These are phyloP conservation scores for Pythium angustatum DNA, from an alignment of 352 stramenopile genomes.

Conservation along the genomic window DNA sequence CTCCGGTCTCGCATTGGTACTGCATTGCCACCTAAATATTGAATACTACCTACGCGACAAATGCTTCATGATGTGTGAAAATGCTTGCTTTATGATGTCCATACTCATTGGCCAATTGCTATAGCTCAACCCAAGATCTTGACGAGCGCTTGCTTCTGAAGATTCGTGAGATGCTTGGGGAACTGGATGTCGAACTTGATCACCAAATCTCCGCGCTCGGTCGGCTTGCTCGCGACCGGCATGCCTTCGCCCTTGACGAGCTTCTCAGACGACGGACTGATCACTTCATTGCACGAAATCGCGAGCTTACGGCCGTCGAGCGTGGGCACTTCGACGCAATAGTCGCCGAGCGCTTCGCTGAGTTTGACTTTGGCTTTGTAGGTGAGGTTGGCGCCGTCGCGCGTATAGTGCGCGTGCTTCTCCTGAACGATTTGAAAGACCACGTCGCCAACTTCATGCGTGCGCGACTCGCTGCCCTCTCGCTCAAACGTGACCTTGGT, in stretches of 20 bases:
- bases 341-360: slow-evolving; percentile 95
- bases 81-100: background rate
- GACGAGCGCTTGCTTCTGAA: slow-evolving; percentile 90
- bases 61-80: no score
- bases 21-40: slow-evolving; percentile 8
- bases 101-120: no score
- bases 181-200: slow-evolving; percentile 97
- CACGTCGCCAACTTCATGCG: slow-evolving; percentile 93
- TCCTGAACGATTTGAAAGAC: slow-evolving; percentile 92
- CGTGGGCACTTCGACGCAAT: slow-evolving; percentile 93
- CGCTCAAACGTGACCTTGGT: slow-evolving; percentile 96
- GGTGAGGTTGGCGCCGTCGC: slow-evolving; percentile 92
- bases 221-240: slow-evolving; percentile 72
- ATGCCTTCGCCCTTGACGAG: slow-evolving; percentile 95
- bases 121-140: slow-evolving; percentile 69
- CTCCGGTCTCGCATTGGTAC: background rate
- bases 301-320: slow-evolving; percentile 94
- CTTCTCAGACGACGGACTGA: slow-evolving; percentile 89
- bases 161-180: slow-evolving; percentile 89
- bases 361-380: slow-evolving; percentile 94
- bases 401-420: slow-evolving; percentile 83
- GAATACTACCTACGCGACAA: slow-evolving; percentile 8
- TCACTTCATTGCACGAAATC: slow-evolving; percentile 93
- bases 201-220: slow-evolving; percentile 90
- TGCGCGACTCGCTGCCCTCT: slow-evolving; percentile 89